Evolutionary conservation across 208 protist species (phyloP), one percentile per base, ranked within the genome.

Genomic region (Crithidia expoeki): DNA sequence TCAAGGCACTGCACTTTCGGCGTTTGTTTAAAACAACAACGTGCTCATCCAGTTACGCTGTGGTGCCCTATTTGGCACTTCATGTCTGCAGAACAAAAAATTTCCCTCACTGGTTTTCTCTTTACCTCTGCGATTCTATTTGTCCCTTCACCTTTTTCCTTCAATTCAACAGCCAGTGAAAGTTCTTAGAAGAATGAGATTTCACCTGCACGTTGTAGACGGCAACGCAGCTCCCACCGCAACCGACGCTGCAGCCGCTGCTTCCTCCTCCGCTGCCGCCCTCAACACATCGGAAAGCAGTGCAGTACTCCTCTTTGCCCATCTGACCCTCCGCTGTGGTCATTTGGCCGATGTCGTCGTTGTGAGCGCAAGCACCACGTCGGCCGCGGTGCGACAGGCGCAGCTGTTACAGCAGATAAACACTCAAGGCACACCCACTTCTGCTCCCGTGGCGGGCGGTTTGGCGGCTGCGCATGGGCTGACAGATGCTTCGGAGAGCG

Each of bases 151-250:
- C 40, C 6, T 14, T 34, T 60, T 14, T 12, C 32, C 32, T 25
- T n/a, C n/a, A n/a, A n/a, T n/a, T n/a, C n/a, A n/a, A n/a, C n/a
- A n/a, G n/a, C n/a, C n/a, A n/a, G n/a, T n/a, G n/a, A n/a, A n/a
- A n/a, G n/a, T n/a, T n/a, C n/a, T n/a, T n/a, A n/a, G n/a, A n/a
- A n/a, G n/a, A 53, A 76, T 76, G 71, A 82, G 66, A 51, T 89
- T 72, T 68, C 89, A 94, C 51, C 47, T 94, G 38, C 89, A 94
- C 72, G 79, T 94, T 66, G 89, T 90, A 1, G 89, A 92, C 60
- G 70, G 68, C 55, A 71, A 78, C 44, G 86, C 78, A 19, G 68
- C 72, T 33, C n/a, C n/a, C n/a, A n/a, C n/a, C n/a, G n/a, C n/a
- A n/a, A n/a, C n/a, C n/a, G n/a, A n/a, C n/a, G n/a, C n/a, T n/a